Percentiles rank a stretch among this genome's conserved stretches.
These are phyloP conservation scores for Cylindrotheca fusiformis DNA, from an alignment of 108 stramenopile genomes.

Conservation along the genomic window DNA sequence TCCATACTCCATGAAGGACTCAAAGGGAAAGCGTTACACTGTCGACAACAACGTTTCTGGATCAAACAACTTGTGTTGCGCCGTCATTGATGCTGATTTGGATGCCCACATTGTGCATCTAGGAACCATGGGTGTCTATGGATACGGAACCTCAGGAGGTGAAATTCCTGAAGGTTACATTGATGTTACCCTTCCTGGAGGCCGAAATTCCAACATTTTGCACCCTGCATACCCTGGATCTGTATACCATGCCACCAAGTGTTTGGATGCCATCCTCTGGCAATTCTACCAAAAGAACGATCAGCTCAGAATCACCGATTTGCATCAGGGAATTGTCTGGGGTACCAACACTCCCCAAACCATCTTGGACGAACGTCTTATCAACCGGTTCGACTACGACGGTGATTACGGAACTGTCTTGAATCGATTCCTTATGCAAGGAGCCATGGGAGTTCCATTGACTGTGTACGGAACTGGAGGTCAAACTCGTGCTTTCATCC, in stretches of 20 bases:
- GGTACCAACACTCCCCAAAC: slow-evolving; percentile 99
- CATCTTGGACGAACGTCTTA: slow-evolving; percentile 87
- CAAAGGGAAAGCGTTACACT: slow-evolving; percentile 95
- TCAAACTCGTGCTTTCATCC: slow-evolving; percentile 98
- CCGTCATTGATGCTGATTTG: slow-evolving; percentile 91
- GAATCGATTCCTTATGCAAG: slow-evolving; percentile 98
- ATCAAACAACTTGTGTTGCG: slow-evolving; percentile 96
- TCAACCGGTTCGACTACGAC: slow-evolving; percentile 99
- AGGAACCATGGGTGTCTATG: slow-evolving; percentile 99
- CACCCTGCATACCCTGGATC: slow-evolving; percentile 98
- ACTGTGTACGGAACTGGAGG: slow-evolving; percentile 98
- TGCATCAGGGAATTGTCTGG: slow-evolving; percentile 99
- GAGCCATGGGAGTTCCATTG: slow-evolving; percentile 94
- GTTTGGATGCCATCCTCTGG: slow-evolving; percentile 95
- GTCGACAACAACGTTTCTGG: slow-evolving; percentile 96
- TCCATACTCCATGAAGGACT: slow-evolving; percentile 95
- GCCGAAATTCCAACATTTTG: slow-evolving; percentile 89
- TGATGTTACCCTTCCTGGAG: slow-evolving; percentile 94
- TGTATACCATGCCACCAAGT: slow-evolving; percentile 96
- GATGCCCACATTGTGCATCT: slow-evolving; percentile 98
- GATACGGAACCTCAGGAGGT: slow-evolving; percentile 96
- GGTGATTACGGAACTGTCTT: slow-evolving; percentile 98
- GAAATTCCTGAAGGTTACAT: slow-evolving; percentile 99
- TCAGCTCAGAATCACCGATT: slow-evolving; percentile 91
- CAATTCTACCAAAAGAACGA: slow-evolving; percentile 99